phyloP scores from a whole-genome alignment of 129 eudicot species.

The Lactuca sativa region DNA sequence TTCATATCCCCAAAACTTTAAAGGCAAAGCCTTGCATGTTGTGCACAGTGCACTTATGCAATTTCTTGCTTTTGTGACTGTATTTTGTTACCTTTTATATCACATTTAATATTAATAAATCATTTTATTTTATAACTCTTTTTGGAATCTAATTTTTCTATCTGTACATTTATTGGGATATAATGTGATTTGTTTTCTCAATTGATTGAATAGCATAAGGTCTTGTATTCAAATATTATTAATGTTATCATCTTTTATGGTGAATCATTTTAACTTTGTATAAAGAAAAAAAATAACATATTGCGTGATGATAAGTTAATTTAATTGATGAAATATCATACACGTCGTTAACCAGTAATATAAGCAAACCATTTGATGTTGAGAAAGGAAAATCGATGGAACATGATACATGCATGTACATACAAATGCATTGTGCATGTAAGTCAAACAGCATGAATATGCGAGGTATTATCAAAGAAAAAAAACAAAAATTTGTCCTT shows the following conservation, averaged over 20 bases:
- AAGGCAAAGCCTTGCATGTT: conserved; percentile 28
- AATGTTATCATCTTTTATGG: too few relatives aligned
- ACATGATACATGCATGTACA: conserved; percentile 22
- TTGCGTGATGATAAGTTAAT: background rate
- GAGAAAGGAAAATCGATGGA: background rate
- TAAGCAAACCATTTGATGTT: background rate
- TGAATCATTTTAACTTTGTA: background rate
- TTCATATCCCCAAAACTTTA: conserved; percentile 4
- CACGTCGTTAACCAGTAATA: background rate
- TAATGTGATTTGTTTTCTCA: too few relatives aligned
- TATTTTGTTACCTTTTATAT: background rate
- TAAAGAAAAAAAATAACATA: background rate
- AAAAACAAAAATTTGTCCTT: background rate
- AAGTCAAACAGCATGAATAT: conserved; percentile 9
- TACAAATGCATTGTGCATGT: background rate
- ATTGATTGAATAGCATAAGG: background rate
- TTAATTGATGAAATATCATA: background rate
- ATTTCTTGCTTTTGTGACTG: conserved; percentile 15
- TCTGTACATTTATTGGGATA: background rate
- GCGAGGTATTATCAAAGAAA: conserved; percentile 13
- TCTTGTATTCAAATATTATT: background rate
- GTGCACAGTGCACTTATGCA: conserved; percentile 26
- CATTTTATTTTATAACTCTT: background rate
- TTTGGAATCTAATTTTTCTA: background rate
- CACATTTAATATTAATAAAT: background rate